phyloP scores from a whole-genome alignment of 371 early-diverging fungal species.

The Sporodiniella umbellata region DNA sequence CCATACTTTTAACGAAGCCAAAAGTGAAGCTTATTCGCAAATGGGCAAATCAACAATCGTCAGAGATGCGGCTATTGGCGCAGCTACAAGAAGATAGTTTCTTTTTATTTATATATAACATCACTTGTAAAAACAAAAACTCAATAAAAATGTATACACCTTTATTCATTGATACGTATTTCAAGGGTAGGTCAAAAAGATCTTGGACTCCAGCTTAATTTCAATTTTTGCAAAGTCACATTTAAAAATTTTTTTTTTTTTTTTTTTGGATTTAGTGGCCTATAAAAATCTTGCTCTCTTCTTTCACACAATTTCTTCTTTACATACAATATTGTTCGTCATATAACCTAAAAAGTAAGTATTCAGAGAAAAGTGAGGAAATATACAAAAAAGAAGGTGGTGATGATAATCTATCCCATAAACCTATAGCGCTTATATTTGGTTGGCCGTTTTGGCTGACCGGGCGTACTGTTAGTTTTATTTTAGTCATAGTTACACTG shows the following conservation, averaged over 20 bases:
- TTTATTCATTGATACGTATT: too few species aligned
- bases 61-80: slow-evolving; percentile 48
- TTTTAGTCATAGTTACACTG: slow-evolving; percentile 41
- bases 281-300: neutral
- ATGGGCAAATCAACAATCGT: slow-evolving; percentile 51
- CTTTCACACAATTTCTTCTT: neutral
- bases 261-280: neutral
- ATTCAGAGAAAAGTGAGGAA: neutral
- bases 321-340: neutral
- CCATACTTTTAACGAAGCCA: slow-evolving; percentile 82
- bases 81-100: slow-evolving; percentile 30
- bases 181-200: too few species aligned
- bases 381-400: slow-evolving; percentile 5
- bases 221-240: slow-evolving; percentile 26
- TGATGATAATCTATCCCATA: slow-evolving; percentile 23
- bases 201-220: slow-evolving; percentile 35
- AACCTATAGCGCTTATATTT: slow-evolving; percentile 27
- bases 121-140: slow-evolving; percentile 2
- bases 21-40: slow-evolving; percentile 65
- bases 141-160: neutral
- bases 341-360: slow-evolving; percentile 9
- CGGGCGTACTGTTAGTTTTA: slow-evolving; percentile 30
- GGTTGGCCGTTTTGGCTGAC: slow-evolving; percentile 30
- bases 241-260: slow-evolving; percentile 10
- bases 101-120: slow-evolving; percentile 3